Base-by-base conservation (phyloP, 495 filamentous ascomycete species). In the Penicillium herquei region DNA sequence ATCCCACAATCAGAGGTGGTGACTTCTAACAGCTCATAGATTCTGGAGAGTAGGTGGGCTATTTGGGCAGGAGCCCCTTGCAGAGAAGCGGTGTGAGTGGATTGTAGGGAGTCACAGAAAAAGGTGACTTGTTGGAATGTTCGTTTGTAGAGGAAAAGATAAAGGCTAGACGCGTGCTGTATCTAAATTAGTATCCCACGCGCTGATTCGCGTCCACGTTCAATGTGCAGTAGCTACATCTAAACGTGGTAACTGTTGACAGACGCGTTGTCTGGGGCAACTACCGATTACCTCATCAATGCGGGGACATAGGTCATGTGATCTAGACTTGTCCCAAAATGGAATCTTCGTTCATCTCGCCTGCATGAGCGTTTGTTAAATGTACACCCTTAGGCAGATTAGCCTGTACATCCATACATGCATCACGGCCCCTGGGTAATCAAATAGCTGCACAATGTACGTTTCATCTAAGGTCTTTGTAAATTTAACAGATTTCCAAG, bases 211-310 rank as follows among this genome's bases (percentile, higher is more conserved):
- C 55, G 48, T 16, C 46, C 37, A 46, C 47, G 45, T 33, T 45
- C 46, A 39, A 46, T 32, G 11, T 4, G 10, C 35, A 39, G 34
- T 40, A 40, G 35, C 31, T 51, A 51, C 17, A 17, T 37, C 47
- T 49, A 33, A 49, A 18, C 31, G 31, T 14, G 16, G 31, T 39
- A 30, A 30, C 48, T 65, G 56, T 65, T 59, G 63, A 57, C 47
- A 42, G 13, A 48, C 45, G 32, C 51, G 59, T 65, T 57, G 62
- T 59, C 62, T 16, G 43, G 62, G 62, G 58, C 62, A 65, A 65
- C 62, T 55, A 12, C 16, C 8, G 35, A 10, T 63, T 63, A 63
- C 26, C 16, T 63, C 26, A 63, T 47, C 42, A 14, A 6, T 12
- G 34, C 18, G 55, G 52, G 55, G 51, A 6, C 16, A 7, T 39